Evolutionary conservation across 208 protist genomes (phyloP).

Genomic region (Acanthamoeba triangularis): DNA sequence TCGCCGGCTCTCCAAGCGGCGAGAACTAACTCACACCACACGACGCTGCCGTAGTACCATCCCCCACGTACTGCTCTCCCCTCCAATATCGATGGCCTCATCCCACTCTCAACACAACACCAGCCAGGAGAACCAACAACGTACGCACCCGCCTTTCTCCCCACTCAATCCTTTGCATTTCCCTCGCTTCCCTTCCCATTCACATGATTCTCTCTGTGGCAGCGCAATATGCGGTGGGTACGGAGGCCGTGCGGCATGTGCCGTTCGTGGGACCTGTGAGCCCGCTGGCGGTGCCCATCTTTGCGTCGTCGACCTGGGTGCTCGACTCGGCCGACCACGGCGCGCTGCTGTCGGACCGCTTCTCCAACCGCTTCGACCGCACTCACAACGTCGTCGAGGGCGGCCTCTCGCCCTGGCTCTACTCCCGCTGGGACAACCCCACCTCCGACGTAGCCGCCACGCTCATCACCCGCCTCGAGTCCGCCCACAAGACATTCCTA

Average conservation of each 20-base stretch:
- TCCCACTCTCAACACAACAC: no score
- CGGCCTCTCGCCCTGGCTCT: conserved; percentile 45
- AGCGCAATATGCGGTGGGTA: not conserved
- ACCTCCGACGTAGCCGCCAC: conserved; percentile 1
- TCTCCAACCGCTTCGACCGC: conserved; percentile 29
- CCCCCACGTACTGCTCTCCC: not conserved
- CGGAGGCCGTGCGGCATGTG: conserved; percentile 39
- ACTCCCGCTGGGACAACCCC: conserved; percentile 68
- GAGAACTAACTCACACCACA: no score
- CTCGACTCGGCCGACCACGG: conserved; percentile 50
- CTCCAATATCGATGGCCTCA: not conserved
- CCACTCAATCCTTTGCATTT: not conserved
- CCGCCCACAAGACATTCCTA: conserved; percentile 59
- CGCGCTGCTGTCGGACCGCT: conserved; percentile 35
- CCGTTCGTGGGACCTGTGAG: conserved; percentile 15
- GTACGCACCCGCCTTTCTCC: no score
- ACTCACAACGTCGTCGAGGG: conserved; percentile 11
- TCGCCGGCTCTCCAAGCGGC: not conserved
- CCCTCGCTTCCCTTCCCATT: not conserved
- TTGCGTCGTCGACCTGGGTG: conserved; percentile 30
- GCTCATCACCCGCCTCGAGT: conserved; percentile 62
- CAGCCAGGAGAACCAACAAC: not conserved
- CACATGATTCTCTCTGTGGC: not conserved
- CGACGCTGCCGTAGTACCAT: not conserved
- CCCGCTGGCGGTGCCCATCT: conserved; percentile 46